Evolutionary conservation across 352 stramenopile species (phyloP), one percentile per base, ranked within the genome.

Genomic region (Lagenidium giganteum): DNA sequence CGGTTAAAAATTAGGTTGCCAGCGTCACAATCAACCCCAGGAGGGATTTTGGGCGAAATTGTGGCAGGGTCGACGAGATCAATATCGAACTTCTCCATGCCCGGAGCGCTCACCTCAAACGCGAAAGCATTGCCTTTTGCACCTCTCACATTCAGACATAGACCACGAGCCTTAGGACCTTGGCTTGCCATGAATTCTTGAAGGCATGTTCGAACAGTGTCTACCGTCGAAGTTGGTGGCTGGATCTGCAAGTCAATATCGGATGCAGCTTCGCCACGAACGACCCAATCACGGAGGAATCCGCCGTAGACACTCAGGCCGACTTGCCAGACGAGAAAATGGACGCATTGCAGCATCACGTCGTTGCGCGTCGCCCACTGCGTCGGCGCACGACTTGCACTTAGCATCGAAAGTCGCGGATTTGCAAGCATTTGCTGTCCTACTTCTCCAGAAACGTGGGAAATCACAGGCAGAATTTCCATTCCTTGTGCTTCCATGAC

Each of bases 281-380:
- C 25, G 30, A 64, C 43, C 55, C 55, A 64, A 26, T 64, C 55
- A 8, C 55, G 55, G 17, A 64, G 6, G 28, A 64, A 64, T 3
- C 55, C 49, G 1, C 42, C 55, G 18, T 60, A 45, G 18, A 60
- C 47, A 5, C 36, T 46, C 3, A 26, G 29, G 23, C 51, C 18
- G 30, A 29, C 32, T 14, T 47, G 20, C 55, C 55, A 64, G 1
- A 64, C 17, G 18, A 64, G 26, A 5, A 39, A 31, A 29, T 64
- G 42, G 2, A 44, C 49, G 2, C 59, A 17, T 28, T 64, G 55
- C 6, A 64, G 55, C 49, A 64, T 56, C 8, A 64, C 39, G 26
- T 64, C 55, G 22, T 64, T 43, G 5, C 55, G 49, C 3, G 34
- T 52, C 4, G 16, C 31, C 52, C 54, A 63, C 1, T n/a, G 17